Evolutionary conservation across 768 basidiomycete genomes (phyloP).

Genomic region (Scleroderma bovista): DNA sequence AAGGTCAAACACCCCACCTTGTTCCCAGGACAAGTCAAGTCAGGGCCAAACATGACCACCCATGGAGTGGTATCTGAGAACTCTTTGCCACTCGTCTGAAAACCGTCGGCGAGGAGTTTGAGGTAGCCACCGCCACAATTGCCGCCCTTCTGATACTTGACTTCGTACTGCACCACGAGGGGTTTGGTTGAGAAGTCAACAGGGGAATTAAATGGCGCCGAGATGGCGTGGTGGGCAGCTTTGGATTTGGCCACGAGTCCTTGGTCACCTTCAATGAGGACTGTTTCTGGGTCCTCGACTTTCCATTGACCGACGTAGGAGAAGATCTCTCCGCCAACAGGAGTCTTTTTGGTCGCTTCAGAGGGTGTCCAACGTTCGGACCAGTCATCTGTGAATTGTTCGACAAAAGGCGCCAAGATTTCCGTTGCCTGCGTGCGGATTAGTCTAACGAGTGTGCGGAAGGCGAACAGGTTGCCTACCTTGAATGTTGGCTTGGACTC

Average conservation of each 20-base stretch:
- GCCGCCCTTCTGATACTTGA: slow-evolving; percentile 98
- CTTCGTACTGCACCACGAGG: slow-evolving; percentile 96
- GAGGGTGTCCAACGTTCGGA: slow-evolving; percentile 91
- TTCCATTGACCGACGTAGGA: slow-evolving; percentile 97
- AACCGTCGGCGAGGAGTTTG: slow-evolving; percentile 91
- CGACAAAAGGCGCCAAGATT: slow-evolving; percentile 86
- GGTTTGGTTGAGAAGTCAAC: slow-evolving; percentile 81
- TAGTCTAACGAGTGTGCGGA: no score
- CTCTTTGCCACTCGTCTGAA: slow-evolving; percentile 90
- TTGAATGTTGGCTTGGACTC: slow-evolving; percentile 67
- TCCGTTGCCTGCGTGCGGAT: slow-evolving; percentile 51
- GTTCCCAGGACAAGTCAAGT: slow-evolving; percentile 87
- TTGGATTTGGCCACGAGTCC: slow-evolving; percentile 95
- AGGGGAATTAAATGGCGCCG: slow-evolving; percentile 76
- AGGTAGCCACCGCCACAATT: slow-evolving; percentile 99
- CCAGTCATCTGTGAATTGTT: slow-evolving; percentile 95
- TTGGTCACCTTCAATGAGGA: slow-evolving; percentile 78
- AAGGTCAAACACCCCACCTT: slow-evolving; percentile 48
- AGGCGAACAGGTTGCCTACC: no score
- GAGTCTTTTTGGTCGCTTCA: slow-evolving; percentile 96
- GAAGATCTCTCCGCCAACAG: slow-evolving; percentile 92
- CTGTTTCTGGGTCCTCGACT: slow-evolving; percentile 80
- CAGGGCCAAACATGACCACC: slow-evolving; percentile 98
- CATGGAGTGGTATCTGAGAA: slow-evolving; percentile 92
- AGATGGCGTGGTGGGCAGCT: slow-evolving; percentile 98